Evolutionary conservation across 2,329 filamentous ascomycete species (phyloP).

Genomic region (Penicillium sp.): DNA sequence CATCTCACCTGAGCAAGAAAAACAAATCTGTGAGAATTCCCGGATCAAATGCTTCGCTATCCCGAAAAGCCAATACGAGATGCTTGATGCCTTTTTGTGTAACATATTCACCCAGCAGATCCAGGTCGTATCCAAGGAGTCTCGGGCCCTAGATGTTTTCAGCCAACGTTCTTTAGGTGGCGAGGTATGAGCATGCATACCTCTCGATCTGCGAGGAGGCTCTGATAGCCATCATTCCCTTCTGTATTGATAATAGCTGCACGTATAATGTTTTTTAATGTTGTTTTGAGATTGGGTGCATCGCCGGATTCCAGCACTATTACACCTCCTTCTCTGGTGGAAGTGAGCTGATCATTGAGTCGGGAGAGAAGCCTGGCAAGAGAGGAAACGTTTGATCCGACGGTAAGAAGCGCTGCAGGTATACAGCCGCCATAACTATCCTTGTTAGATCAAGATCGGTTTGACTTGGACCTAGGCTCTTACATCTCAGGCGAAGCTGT

Average conservation of each 20-base stretch:
- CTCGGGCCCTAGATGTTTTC: conserved; percentile 40
- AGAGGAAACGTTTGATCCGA: conserved; percentile 50
- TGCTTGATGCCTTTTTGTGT: conserved; percentile 42
- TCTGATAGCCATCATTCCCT: conserved; percentile 45
- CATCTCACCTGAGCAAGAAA: conserved; percentile 51
- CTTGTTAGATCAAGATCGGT: conserved; percentile 19
- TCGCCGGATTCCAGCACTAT: conserved; percentile 51
- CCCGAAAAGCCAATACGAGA: conserved; percentile 50
- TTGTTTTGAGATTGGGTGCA: conserved; percentile 51
- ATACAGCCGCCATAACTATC: conserved; percentile 45
- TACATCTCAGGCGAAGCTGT: conserved; percentile 43
- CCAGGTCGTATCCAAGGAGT: conserved; percentile 52
- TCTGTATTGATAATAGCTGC: conserved; percentile 44
- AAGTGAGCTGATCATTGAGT: conserved; percentile 41
- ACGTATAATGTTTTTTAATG: conserved; percentile 53
- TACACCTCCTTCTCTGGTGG: conserved; percentile 39
- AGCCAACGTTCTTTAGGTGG: neutral
- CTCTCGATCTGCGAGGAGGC: conserved; percentile 44
- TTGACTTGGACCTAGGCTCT: conserved; percentile 18
- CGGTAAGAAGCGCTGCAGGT: conserved; percentile 48
- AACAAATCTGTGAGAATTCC: conserved; percentile 51
- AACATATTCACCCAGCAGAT: conserved; percentile 50
- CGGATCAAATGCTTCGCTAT: conserved; percentile 55
- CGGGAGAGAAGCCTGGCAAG: conserved; percentile 44
- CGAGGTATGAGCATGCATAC: conserved; percentile 29